Percentiles rank a stretch among this genome's conserved stretches.
Evolutionary conservation across 352 stramenopile genomes (phyloP).

Genomic region (Globisporangium cystogenes): DNA sequence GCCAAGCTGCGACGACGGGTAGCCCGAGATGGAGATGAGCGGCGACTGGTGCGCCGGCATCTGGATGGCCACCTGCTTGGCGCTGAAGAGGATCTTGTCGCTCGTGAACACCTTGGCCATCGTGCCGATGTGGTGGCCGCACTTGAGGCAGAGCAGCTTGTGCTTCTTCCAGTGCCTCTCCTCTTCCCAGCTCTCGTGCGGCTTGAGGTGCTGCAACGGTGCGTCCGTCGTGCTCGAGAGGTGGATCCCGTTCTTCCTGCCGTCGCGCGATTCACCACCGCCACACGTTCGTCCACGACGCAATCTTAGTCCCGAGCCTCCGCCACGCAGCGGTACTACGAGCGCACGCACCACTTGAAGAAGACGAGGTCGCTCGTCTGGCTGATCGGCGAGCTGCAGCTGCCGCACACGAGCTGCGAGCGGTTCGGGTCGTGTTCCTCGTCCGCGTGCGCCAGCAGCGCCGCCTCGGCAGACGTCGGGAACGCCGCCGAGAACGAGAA

Average conservation of each 20-base stretch:
- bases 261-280: not conserved
- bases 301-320: not conserved
- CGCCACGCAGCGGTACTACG: no score
- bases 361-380: constrained; percentile 65
- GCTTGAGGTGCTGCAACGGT: constrained; percentile 46
- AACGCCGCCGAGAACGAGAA: constrained; percentile 34
- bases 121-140: constrained; percentile 52
- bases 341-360: constrained; percentile 53
- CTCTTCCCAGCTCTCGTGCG: constrained; percentile 30
- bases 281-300: not conserved
- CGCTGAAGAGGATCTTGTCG: constrained; percentile 71
- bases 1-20: constrained; percentile 62
- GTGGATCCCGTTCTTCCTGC: constrained; percentile 64
- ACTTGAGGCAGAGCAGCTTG: constrained; percentile 64
- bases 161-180: constrained; percentile 50
- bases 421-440: constrained; percentile 25
- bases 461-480: constrained; percentile 44
- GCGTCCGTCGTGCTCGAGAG: constrained; percentile 62
- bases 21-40: constrained; percentile 65
- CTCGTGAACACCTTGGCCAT: constrained; percentile 54
- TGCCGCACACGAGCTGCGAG: constrained; percentile 60
- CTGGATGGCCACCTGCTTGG: constrained; percentile 55
- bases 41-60: constrained; percentile 69
- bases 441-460: constrained; percentile 28
- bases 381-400: constrained; percentile 57